phyloP scores from a whole-genome alignment of 2,329 filamentous ascomycete genomes.

The Aspergillus latus region DNA sequence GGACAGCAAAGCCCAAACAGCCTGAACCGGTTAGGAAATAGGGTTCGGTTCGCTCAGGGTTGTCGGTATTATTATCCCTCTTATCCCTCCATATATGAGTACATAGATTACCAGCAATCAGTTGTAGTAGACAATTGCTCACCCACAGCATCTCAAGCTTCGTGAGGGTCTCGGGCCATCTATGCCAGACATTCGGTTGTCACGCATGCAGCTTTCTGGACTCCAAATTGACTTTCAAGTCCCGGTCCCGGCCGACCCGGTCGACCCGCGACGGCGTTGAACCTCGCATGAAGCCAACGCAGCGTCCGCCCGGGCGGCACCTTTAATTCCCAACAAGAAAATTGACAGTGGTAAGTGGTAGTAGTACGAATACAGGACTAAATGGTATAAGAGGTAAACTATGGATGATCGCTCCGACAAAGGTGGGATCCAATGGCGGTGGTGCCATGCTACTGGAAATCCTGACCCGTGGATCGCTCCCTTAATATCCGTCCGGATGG shows the following conservation, averaged over 20 bases:
- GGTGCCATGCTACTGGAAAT: conserved; percentile 33
- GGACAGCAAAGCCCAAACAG: neutral
- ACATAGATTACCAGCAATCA: neutral
- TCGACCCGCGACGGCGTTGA: neutral
- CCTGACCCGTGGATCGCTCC: conserved; percentile 18
- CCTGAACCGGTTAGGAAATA: neutral
- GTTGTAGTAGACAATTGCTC: neutral
- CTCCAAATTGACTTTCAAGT: neutral
- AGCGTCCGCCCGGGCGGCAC: neutral
- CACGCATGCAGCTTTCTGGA: neutral
- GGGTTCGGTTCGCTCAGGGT: neutral
- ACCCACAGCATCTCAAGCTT: neutral
- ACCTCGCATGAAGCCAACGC: neutral
- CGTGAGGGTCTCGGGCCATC: neutral
- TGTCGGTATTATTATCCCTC: no score
- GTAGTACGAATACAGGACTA: neutral
- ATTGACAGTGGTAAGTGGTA: conserved; percentile 7
- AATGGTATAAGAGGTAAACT: conserved; percentile 12
- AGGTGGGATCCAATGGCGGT: conserved; percentile 29
- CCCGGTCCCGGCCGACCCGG: neutral
- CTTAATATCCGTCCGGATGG: conserved; percentile 20
- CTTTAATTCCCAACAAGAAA: neutral
- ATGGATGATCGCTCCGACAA: conserved; percentile 21
- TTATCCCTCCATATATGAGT: neutral
- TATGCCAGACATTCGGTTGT: neutral